phyloP scores from a whole-genome alignment of 257 asterid genomes.

The Phtheirospermum japonicum region DNA sequence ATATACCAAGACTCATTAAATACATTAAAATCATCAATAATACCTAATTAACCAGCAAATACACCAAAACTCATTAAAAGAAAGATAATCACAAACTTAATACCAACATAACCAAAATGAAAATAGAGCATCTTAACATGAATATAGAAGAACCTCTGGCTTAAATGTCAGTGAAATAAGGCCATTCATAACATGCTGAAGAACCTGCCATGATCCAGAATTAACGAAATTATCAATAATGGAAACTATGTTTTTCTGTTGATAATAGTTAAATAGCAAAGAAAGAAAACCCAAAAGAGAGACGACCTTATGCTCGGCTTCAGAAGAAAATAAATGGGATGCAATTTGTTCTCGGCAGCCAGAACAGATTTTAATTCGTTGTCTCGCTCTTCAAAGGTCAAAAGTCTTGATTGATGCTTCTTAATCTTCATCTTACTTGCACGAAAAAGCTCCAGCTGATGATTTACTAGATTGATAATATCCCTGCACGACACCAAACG shows the following conservation, averaged over 20 bases:
- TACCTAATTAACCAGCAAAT: too few species aligned
- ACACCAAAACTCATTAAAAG: too few species aligned
- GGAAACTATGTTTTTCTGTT: too few species aligned
- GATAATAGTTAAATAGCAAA: slow-evolving; percentile 13
- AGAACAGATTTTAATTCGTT: slow-evolving; percentile 59
- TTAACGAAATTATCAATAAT: too few species aligned
- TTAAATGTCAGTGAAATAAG: slow-evolving; percentile 72
- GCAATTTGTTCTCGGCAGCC: slow-evolving; percentile 84
- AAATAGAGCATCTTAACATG: too few species aligned
- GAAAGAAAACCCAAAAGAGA: slow-evolving; percentile 27
- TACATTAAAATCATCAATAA: too few species aligned
- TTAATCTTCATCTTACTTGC: too few species aligned
- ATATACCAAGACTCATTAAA: too few species aligned
- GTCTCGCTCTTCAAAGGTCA: slow-evolving; percentile 73
- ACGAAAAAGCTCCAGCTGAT: slow-evolving; percentile 78
- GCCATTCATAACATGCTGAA: slow-evolving; percentile 85
- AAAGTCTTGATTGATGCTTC: too few species aligned
- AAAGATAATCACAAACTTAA: too few species aligned
- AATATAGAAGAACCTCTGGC: slow-evolving; percentile 76
- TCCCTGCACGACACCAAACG: slow-evolving; percentile 58
- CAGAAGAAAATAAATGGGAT: slow-evolving; percentile 88
- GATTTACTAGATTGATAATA: slow-evolving; percentile 51
- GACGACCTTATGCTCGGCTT: slow-evolving; percentile 94
- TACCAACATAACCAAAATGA: too few species aligned
- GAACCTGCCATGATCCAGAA: too few species aligned